phyloP scores from a whole-genome alignment of 2,329 filamentous ascomycete species.

The Sporothrix pseudoabietina region DNA sequence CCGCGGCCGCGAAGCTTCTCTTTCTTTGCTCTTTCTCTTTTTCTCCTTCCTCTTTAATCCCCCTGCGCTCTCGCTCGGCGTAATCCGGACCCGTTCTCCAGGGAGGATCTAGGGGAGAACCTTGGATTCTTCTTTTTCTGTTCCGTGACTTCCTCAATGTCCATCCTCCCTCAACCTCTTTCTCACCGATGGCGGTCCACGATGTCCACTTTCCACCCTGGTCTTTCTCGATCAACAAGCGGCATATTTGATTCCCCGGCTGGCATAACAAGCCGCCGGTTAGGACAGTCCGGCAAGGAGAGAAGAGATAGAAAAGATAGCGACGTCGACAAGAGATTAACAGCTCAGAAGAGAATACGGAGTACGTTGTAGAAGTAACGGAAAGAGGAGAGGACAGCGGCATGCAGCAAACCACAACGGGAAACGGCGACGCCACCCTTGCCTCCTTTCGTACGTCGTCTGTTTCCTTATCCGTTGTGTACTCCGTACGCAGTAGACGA shows the following conservation, averaged over 20 bases:
- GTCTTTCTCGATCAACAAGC: neutral
- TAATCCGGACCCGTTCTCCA: constrained; percentile 1
- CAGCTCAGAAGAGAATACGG: neutral
- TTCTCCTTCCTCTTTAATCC: neutral
- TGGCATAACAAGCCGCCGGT: neutral
- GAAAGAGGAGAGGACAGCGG: neutral
- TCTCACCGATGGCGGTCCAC: neutral
- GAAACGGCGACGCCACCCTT: neutral
- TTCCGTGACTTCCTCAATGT: neutral
- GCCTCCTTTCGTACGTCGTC: neutral
- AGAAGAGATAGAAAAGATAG: neutral
- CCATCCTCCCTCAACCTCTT: neutral
- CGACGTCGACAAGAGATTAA: neutral
- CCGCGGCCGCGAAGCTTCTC: neutral
- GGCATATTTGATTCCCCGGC: neutral
- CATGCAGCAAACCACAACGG: neutral
- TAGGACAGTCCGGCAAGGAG: neutral
- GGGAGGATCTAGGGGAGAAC: neutral
- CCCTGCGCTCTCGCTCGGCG: neutral
- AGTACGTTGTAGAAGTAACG: neutral
- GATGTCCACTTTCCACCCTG: neutral
- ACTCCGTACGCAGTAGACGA: too few relatives aligned
- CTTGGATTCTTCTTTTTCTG: neutral
- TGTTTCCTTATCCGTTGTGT: neutral
- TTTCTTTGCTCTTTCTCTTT: neutral